These are phyloP conservation scores for Suillus cothurnatus DNA, from an alignment of 768 basidiomycete genomes.

Conservation along the genomic window DNA sequence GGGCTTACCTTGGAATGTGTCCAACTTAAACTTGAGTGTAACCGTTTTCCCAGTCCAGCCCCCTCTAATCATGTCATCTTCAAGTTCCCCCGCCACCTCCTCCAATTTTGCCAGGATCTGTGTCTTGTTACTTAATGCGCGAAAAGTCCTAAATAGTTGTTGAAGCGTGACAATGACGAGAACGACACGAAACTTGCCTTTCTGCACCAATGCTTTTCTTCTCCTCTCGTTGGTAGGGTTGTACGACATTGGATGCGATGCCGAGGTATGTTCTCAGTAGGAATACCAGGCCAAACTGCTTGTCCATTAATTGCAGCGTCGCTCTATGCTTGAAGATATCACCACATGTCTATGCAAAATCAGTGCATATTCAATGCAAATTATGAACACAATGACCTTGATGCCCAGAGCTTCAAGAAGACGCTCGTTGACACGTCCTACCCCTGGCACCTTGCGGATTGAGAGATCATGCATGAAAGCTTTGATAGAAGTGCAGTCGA, in stretches of 20 bases:
- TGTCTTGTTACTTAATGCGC: constrained; percentile 60
- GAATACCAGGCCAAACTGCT: constrained; percentile 77
- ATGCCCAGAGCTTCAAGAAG: constrained; percentile 86
- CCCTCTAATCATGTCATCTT: constrained; percentile 71
- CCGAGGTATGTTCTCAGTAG: constrained; percentile 84
- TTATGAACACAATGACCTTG: constrained; percentile 52
- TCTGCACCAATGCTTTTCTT: constrained; percentile 93
- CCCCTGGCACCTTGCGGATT: constrained; percentile 86
- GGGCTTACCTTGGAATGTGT: constrained; percentile 76
- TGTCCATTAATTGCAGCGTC: constrained; percentile 79
- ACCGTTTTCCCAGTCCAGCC: constrained; percentile 90
- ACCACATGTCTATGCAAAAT: constrained; percentile 69
- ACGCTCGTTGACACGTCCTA: constrained; percentile 90
- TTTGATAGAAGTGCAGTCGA: constrained; percentile 61
- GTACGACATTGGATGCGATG: constrained; percentile 80
- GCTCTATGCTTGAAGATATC: constrained; percentile 83
- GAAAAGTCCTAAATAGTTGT: constrained; percentile 64
- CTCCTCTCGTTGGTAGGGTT: constrained; percentile 76
- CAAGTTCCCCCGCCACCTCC: constrained; percentile 80
- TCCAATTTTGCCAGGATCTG: constrained; percentile 77
- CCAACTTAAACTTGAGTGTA: constrained; percentile 91
- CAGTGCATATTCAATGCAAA: not conserved
- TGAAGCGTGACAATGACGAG: not conserved
- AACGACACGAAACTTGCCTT: constrained; percentile 45
- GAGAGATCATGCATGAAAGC: constrained; percentile 81